These are phyloP conservation scores for Colletotrichum sp. DNA, from an alignment of 2,329 filamentous ascomycete species.

Conservation along the genomic window DNA sequence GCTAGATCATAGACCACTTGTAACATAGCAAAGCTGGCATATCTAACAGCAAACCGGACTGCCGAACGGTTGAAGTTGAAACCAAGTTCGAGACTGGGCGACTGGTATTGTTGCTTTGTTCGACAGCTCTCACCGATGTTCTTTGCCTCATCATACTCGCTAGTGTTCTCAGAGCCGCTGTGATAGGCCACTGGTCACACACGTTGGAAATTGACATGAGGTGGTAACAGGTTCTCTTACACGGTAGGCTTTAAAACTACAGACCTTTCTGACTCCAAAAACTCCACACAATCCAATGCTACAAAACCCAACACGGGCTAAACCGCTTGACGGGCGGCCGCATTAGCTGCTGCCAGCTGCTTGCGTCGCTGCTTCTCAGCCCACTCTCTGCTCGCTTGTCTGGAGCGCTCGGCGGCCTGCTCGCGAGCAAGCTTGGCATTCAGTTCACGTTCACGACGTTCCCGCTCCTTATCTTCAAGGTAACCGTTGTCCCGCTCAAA, in stretches of 20 bases:
- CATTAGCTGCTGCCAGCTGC: conserved; percentile 25
- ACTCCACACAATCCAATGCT: not conserved
- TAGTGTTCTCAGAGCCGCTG: not conserved
- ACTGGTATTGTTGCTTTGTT: not conserved
- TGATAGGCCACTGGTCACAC: not conserved
- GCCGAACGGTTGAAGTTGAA: not conserved
- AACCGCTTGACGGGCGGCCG: not conserved
- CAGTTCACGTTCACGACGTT: conserved; percentile 59
- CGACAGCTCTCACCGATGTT: not conserved
- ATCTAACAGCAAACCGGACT: not conserved
- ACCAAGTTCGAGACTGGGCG: not conserved
- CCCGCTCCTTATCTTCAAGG: conserved; percentile 53
- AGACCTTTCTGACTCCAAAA: not conserved
- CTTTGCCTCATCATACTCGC: not conserved
- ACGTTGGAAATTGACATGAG: not conserved
- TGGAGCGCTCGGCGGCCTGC: conserved; percentile 65
- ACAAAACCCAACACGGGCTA: not conserved
- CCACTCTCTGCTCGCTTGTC: conserved; percentile 65
- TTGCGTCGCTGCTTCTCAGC: conserved; percentile 61
- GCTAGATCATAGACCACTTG: too few relatives aligned
- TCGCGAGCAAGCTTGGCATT: conserved; percentile 60
- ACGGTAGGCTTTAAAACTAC: not conserved
- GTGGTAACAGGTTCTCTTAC: not conserved
- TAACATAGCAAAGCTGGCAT: too few relatives aligned
- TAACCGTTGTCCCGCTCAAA: conserved; percentile 56